Conservation (phyloP, 495 filamentous ascomycete species). For the Durotheca rogersii region DNA sequence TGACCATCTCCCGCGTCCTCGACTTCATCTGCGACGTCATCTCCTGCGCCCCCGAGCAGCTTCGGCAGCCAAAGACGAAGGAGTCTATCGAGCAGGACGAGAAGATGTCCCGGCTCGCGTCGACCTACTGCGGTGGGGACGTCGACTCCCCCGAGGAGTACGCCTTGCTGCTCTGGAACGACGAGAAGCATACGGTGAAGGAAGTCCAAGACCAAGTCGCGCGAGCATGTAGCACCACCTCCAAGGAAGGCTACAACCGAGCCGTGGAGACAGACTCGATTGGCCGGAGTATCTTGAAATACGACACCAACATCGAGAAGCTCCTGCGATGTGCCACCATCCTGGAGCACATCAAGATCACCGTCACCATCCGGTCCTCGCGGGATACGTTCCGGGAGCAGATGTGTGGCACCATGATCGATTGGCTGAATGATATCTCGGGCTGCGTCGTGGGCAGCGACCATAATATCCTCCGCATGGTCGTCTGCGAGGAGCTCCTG, state of each 20-base stretch:
- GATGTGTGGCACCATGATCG: conserved; percentile 97
- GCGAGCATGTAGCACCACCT: conserved; percentile 76
- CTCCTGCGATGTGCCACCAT: conserved; percentile 74
- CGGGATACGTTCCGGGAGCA: conserved; percentile 95
- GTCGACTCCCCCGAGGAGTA: conserved; percentile 65
- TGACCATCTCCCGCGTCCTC: conserved; percentile 79
- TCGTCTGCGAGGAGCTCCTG: conserved; percentile 88
- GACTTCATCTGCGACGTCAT: conserved; percentile 98
- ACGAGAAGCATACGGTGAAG: conserved; percentile 95
- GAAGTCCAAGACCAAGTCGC: conserved; percentile 89
- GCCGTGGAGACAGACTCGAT: conserved; percentile 86
- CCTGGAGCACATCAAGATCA: conserved; percentile 94
- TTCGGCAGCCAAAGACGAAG: conserved; percentile 79
- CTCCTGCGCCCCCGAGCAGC: conserved; percentile 93
- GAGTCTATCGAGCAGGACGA: conserved; percentile 81
- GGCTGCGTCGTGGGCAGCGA: conserved; percentile 84
- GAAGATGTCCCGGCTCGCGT: conserved; percentile 68
- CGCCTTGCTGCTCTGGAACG: conserved; percentile 92
- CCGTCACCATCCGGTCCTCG: conserved; percentile 88
- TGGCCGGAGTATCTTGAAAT: conserved; percentile 79
- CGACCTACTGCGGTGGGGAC: conserved; percentile 69
- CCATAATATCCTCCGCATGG: conserved; percentile 71
- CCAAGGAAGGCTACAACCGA: conserved; percentile 65
- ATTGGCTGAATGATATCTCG: conserved; percentile 92
- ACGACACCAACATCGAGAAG: conserved; percentile 66